Base-by-base conservation (phyloP, 257 asterid genomes). In the Eucommia ulmoides region DNA sequence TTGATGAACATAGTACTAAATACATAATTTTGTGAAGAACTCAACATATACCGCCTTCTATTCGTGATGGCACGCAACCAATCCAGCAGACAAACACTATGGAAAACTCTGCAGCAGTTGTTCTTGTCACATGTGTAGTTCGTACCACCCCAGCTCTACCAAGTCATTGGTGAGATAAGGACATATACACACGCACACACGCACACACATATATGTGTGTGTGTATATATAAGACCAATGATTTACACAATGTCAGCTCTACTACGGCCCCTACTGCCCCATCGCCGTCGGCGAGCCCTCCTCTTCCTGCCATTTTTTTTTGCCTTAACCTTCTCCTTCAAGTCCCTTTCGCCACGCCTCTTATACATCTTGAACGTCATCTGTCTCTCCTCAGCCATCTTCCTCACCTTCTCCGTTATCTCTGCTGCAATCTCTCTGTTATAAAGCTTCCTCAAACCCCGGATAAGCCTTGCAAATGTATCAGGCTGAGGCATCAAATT, bases 401-500 rank as follows among this genome's bases (percentile, higher is more conserved):
- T 60, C 68, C 80, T 72, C 8, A 80, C 89, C 60, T 84, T 84
- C 65, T 78, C 97, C 1, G 94, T 84, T 64, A 88, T 88, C 79
- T 88, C 97, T 2, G 74, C 97, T 0, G 94, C 94, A 48, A 88
- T 66, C 62, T 75, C 63, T 67, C 96, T 67, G 42, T 88, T 88
- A 58, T 82, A 84, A 62, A 88, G 68, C 77, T 88, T 84, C 60
- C 60, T 76, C 11, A 88, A 49, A 67, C 95, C 96, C 38, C 65
- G 57, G 80, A 88, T 84, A 20, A 84, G 94, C 77, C 74, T 88
- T 1, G 96, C 83, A 68, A 82, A 88, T 11, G 97, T 88, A 64
- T 84, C 96, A 0, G 97, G 97, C 71, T 88, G 95, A 65, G 97
- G 97, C 97, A 88, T 84, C 64, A 82, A 23, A 26, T 93, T 91